Evolutionary conservation across 129 eudicot genomes (phyloP).

Genomic region (Kitagawia praeruptora): DNA sequence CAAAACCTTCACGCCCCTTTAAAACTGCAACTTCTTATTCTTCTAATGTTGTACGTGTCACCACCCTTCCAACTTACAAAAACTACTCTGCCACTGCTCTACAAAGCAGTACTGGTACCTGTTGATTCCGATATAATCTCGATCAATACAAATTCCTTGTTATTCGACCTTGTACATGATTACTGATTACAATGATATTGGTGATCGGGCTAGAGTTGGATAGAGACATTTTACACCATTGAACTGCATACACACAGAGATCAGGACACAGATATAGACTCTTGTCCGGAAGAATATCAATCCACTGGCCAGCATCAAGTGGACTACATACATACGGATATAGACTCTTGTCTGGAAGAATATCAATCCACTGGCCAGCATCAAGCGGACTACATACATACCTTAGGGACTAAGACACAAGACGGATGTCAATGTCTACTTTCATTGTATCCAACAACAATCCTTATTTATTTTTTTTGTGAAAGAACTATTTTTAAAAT

Average conservation of each 20-base stretch:
- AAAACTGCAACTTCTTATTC: background rate
- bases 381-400: background rate
- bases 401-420: background rate
- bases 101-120: background rate
- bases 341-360: no score
- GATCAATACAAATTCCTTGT: background rate
- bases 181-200: background rate
- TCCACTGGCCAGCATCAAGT: background rate
- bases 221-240: background rate
- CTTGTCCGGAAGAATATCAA: background rate
- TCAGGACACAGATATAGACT: background rate
- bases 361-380: background rate
- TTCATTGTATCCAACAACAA: background rate
- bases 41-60: background rate
- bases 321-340: background rate
- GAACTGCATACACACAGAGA: background rate
- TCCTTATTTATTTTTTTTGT: background rate
- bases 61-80: background rate
- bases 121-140: background rate
- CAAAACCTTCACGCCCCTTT: constrained; percentile 6
- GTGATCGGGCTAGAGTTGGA: background rate
- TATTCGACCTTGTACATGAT: background rate
- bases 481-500: background rate
- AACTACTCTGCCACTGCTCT: background rate
- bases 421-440: background rate